Evolutionary conservation across 352 stramenopile species (phyloP), one percentile per base, ranked within the genome.

Genomic region (Pythium oligandrum): DNA sequence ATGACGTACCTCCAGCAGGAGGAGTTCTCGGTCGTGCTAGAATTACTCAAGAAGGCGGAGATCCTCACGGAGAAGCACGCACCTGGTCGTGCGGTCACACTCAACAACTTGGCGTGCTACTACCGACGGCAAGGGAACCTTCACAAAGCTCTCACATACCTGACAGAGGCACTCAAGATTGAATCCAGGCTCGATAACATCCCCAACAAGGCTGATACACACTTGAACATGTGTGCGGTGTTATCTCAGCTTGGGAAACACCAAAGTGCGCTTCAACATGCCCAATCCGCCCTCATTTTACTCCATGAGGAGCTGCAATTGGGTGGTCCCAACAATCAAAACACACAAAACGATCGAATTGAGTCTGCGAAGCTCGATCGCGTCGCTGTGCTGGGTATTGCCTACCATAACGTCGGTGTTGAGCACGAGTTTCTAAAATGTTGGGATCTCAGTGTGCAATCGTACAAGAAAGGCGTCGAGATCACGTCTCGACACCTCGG

Each of bases 1-100:
- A 98, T 98, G 93, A 97, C 84, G n/a, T 98, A 96, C 53, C 59
- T 98, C 33, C 93, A 98, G 64, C 89, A 98, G 53, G 92, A 95
- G 44, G 84, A 97, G 49, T 98, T 97, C 51, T 68, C 74, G 10
- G 91, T 97, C 45, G 84, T 93, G 51, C 66, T 97, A 5, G 90
- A 98, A 61, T 57, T 98, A 42, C 75, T 98, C 34, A 96, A 96
- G 57, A 98, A 98, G 58, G 93, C 93, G 2, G 92, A 98, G 62
- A 97, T 98, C 53, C 68, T 98, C 6, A 96, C 90, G 0, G 88
- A 98, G 49, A 68, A 85, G 40, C 83, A 97, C 51, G 68, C 82
- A 0, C 65, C 79, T 4, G 90, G 80, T 0, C 65, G 79, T 6
- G 93, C 93, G 11, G 89, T 97, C 17, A 98, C 93, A 5, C 90